Evolutionary conservation across 805 yeast species (phyloP).

Genomic region (Schwanniomyces occidentalis): DNA sequence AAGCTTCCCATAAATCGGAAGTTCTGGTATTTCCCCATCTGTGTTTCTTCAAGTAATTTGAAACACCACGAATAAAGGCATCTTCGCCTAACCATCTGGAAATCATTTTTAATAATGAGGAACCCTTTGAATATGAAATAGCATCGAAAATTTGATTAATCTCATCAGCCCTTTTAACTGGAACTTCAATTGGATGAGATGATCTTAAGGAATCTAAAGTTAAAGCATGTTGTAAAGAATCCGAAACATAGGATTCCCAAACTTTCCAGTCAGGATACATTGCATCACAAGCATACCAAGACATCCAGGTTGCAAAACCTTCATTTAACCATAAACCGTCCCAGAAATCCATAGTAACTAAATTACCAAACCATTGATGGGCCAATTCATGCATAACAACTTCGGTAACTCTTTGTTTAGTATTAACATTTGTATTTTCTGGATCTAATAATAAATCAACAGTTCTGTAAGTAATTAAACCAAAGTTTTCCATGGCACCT

Average conservation of each 20-base stretch:
- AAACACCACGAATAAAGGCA: constrained; percentile 74
- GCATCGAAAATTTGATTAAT: constrained; percentile 85
- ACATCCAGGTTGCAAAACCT: constrained; percentile 91
- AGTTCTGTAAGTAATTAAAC: constrained; percentile 76
- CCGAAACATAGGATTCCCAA: constrained; percentile 81
- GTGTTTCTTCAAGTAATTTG: constrained; percentile 72
- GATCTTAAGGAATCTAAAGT: constrained; percentile 76
- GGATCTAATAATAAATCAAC: constrained; percentile 75
- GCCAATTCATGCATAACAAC: constrained; percentile 89
- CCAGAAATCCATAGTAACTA: constrained; percentile 94
- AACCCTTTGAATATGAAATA: constrained; percentile 80
- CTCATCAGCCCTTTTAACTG: constrained; percentile 74
- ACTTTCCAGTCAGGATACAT: constrained; percentile 85
- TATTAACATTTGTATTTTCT: constrained; percentile 59
- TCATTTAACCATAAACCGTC: constrained; percentile 87
- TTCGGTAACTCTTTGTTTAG: constrained; percentile 76
- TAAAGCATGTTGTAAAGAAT: constrained; percentile 73
- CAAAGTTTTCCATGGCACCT: constrained; percentile 91
- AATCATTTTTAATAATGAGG: constrained; percentile 76
- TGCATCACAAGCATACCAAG: constrained; percentile 78
- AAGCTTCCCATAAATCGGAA: constrained; percentile 73
- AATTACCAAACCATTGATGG: constrained; percentile 90
- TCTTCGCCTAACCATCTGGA: constrained; percentile 80
- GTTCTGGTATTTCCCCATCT: constrained; percentile 78
- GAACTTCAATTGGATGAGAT: constrained; percentile 85